Evolutionary conservation across 176 grass and related monocot genomes (phyloP).

Genomic region (Panicum miliaceum): DNA sequence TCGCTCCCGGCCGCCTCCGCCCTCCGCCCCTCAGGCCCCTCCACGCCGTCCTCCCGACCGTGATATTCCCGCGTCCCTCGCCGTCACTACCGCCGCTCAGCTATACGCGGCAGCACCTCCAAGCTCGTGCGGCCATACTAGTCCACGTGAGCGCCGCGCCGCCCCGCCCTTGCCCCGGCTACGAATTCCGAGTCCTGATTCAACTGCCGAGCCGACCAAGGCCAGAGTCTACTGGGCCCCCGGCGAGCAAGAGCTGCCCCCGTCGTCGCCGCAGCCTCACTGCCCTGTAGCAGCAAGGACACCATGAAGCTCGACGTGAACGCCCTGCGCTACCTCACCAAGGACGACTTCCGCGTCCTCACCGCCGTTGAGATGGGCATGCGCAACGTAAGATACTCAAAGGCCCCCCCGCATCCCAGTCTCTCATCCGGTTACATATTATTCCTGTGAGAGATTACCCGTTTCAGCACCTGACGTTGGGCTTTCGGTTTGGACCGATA

Average conservation of each 20-base stretch:
- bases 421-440: background rate
- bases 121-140: background rate
- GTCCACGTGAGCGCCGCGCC: background rate
- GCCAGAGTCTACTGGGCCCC: background rate
- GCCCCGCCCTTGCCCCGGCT: background rate
- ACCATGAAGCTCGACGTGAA: slow-evolving; percentile 92
- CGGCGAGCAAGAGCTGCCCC: background rate
- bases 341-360: slow-evolving; percentile 93
- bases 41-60: background rate
- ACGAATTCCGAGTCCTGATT: background rate
- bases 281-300: background rate
- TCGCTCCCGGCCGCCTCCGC: background rate
- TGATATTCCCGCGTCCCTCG: no score
- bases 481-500: background rate
- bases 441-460: background rate
- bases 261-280: background rate
- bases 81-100: background rate
- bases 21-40: background rate
- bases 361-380: slow-evolving; percentile 95
- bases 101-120: background rate
- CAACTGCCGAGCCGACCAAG: background rate
- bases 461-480: background rate
- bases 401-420: background rate
- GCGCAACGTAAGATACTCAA: slow-evolving; percentile 65
- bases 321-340: slow-evolving; percentile 80